These are phyloP conservation scores for Thymus mandschuricus DNA, from an alignment of 257 asterid species.

Conservation along the genomic window DNA sequence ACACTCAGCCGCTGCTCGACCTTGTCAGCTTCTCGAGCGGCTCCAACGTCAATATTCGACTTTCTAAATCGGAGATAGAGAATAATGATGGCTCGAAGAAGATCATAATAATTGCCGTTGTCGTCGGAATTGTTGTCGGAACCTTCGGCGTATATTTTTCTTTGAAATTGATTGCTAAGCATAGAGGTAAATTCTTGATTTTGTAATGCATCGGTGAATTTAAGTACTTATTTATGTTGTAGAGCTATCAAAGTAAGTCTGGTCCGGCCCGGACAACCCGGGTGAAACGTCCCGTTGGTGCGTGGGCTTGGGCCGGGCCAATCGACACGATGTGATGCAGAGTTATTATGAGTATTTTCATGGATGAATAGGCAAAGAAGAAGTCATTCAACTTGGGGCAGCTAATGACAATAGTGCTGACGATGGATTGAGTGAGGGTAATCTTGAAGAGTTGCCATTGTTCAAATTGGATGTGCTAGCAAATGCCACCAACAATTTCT, in stretches of 20 bases:
- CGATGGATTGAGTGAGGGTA: conserved; percentile 29
- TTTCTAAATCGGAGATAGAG: conserved; percentile 55
- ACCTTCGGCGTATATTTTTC: conserved; percentile 29
- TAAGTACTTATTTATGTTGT: no score
- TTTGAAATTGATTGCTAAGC: conserved; percentile 45
- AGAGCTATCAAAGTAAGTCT: no score
- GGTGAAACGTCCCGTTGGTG: no score
- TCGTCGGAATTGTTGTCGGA: conserved; percentile 30
- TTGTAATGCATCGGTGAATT: no score
- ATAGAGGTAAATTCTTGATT: conserved; percentile 42
- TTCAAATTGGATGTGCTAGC: conserved; percentile 31
- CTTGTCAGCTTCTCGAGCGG: conserved; percentile 38
- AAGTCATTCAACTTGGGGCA: conserved; percentile 10
- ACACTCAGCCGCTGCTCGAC: conserved; percentile 47
- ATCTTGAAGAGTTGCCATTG: conserved; percentile 40
- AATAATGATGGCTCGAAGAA: conserved; percentile 28
- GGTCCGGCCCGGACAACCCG: no score
- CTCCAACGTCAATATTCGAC: conserved; percentile 49
- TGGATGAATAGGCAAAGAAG: conserved; percentile 30
- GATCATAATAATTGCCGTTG: conserved; percentile 31
- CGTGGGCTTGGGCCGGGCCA: no score
- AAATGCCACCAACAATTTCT: conserved; percentile 4
- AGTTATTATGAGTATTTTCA: neutral
- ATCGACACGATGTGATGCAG: no score
- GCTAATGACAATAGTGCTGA: conserved; percentile 5